These are phyloP conservation scores for Phytophthora pistaciae DNA, from an alignment of 352 stramenopile species.

Conservation along the genomic window DNA sequence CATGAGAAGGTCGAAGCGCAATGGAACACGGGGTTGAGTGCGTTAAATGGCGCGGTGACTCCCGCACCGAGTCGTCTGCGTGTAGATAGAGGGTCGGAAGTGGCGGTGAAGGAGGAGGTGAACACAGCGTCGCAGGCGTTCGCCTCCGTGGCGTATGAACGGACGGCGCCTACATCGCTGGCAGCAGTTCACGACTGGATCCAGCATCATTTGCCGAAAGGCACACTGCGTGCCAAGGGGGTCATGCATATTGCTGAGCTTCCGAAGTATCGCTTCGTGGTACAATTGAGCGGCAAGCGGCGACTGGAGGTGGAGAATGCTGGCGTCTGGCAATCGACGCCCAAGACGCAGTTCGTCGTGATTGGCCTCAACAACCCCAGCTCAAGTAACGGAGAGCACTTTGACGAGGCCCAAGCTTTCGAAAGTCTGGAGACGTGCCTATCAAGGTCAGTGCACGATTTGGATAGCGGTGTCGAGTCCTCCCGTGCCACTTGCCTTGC, in stretches of 20 bases:
- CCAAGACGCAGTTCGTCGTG: conserved; percentile 80
- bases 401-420: conserved; percentile 44
- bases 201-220: conserved; percentile 37
- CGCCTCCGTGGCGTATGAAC: conserved; percentile 59
- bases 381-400: conserved; percentile 10
- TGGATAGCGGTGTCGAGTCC: conserved; percentile 6
- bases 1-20: conserved; percentile 72
- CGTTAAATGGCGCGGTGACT: conserved; percentile 22
- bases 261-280: conserved; percentile 65
- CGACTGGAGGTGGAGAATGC: conserved; percentile 74
- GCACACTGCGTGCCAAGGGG: conserved; percentile 66
- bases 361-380: conserved; percentile 49
- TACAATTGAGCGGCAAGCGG: conserved; percentile 76
- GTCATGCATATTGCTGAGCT: conserved; percentile 74
- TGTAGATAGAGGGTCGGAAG: conserved; percentile 17
- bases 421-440: conserved; percentile 43
- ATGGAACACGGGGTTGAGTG: conserved; percentile 62
- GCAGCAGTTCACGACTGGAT: conserved; percentile 66
- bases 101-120: background rate
- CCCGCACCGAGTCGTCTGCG: conserved; percentile 45
- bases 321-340: conserved; percentile 60
- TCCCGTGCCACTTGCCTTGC: conserved; percentile 26
- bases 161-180: conserved; percentile 44
- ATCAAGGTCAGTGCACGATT: conserved; percentile 13
- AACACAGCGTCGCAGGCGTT: conserved; percentile 30